These are phyloP conservation scores for Papiliotrema nemorosa DNA, from an alignment of 1,284 basidiomycete genomes.

Conservation along the genomic window DNA sequence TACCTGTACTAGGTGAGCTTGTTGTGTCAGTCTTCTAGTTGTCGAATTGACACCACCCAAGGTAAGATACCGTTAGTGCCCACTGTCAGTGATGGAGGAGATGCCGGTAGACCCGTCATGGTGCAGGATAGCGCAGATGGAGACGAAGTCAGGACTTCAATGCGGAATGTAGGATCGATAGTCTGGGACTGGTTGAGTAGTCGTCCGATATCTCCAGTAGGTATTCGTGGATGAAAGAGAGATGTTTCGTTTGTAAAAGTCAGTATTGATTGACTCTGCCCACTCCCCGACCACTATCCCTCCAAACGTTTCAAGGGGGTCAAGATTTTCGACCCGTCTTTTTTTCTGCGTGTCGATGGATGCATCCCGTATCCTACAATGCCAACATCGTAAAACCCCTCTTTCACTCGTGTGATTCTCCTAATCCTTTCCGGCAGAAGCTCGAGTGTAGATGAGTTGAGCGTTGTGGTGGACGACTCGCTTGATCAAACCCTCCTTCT, in stretches of 20 bases:
- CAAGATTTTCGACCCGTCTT: no score
- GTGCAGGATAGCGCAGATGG: slow-evolving; percentile 38
- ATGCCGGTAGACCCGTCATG: slow-evolving; percentile 60
- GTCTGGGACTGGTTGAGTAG: slow-evolving; percentile 43
- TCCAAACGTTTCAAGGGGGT: no score
- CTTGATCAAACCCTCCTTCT: slow-evolving; percentile 95
- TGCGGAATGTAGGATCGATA: slow-evolving; percentile 31
- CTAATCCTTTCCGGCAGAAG: slow-evolving; percentile 47
- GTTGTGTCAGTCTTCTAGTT: neutral
- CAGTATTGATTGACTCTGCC: neutral
- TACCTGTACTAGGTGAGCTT: slow-evolving; percentile 66
- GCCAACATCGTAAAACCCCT: slow-evolving; percentile 1
- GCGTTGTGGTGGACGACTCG: slow-evolving; percentile 91
- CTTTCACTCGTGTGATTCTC: slow-evolving; percentile 4
- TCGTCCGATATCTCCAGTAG: slow-evolving; percentile 10
- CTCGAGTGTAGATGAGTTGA: slow-evolving; percentile 72
- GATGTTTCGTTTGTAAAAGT: neutral
- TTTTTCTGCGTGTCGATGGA: slow-evolving; percentile 2
- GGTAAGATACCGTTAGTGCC: slow-evolving; percentile 72
- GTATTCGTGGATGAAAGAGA: slow-evolving; percentile 20
- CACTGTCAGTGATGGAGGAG: slow-evolving; percentile 70
- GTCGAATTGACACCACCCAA: slow-evolving; percentile 2
- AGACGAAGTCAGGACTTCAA: slow-evolving; percentile 37
- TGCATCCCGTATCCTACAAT: slow-evolving; percentile 22
- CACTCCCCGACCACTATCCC: neutral